Percentiles rank a stretch among this genome's conserved stretches.
phyloP scores from a whole-genome alignment of 2,329 filamentous ascomycete genomes.

The Cadophora sp. region DNA sequence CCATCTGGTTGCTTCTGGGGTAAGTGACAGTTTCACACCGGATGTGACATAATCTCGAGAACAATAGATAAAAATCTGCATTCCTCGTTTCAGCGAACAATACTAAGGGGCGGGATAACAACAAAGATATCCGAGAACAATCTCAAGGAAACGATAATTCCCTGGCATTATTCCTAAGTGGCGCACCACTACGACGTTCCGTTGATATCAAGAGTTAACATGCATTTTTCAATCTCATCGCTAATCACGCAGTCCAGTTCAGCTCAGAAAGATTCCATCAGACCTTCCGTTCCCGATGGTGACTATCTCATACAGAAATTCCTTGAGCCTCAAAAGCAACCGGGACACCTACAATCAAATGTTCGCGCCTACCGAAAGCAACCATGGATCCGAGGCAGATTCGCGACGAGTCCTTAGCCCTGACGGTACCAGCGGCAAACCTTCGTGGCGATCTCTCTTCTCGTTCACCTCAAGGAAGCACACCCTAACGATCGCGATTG shows the following conservation, averaged over 20 bases:
- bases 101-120: conserved; percentile 17
- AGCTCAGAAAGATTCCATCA: background rate
- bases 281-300: conserved; percentile 7
- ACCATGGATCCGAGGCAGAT: conserved; percentile 13
- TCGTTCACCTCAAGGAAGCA: conserved; percentile 73
- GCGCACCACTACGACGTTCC: background rate
- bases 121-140: conserved; percentile 18
- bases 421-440: conserved; percentile 17
- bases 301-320: conserved; percentile 9
- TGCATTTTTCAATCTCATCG: background rate
- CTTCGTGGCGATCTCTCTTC: conserved; percentile 60
- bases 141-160: background rate
- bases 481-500: conserved; percentile 57
- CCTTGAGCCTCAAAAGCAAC: conserved; percentile 17
- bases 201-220: background rate
- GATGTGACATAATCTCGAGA: background rate
- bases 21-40: too few relatives aligned
- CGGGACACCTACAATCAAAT: conserved; percentile 17
- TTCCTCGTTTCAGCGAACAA: conserved; percentile 29
- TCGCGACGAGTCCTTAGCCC: conserved; percentile 5
- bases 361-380: conserved; percentile 1
- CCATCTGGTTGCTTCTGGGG: too few relatives aligned
- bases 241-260: background rate
- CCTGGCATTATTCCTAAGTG: conserved; percentile 16
- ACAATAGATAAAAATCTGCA: conserved; percentile 17